phyloP scores from a whole-genome alignment of 108 stramenopile species.

The Licmophora abbreviata region DNA sequence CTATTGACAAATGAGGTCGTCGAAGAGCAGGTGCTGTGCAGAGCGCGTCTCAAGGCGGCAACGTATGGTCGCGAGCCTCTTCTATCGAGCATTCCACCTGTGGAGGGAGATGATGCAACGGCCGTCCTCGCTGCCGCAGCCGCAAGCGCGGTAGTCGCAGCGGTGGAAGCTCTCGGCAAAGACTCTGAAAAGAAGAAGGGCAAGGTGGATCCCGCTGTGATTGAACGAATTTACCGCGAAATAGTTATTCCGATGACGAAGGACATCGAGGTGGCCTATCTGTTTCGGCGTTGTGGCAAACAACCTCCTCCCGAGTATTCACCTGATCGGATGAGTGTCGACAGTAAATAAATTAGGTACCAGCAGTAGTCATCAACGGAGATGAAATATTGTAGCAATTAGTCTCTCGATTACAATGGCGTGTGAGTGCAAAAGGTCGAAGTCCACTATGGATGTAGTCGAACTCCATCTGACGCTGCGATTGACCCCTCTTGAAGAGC shows the following conservation, averaged over 20 bases:
- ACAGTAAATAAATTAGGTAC: too few species aligned
- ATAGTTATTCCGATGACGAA: conserved; percentile 97
- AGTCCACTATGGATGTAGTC: too few species aligned
- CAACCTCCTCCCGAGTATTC: conserved; percentile 68
- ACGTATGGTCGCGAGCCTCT: conserved; percentile 91
- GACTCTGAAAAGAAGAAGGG: conserved; percentile 20
- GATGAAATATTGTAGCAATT: too few species aligned
- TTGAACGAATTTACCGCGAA: conserved; percentile 88
- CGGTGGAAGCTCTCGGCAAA: conserved; percentile 47
- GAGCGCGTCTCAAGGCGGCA: conserved; percentile 87
- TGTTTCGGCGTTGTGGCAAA: conserved; percentile 82
- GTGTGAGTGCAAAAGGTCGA: too few species aligned
- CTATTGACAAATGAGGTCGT: conserved; percentile 93
- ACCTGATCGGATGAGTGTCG: conserved; percentile 63
- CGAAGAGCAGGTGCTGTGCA: conserved; percentile 86
- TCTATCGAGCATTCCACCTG: conserved; percentile 34
- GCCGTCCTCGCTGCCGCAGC: conserved; percentile 68
- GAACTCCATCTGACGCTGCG: too few species aligned
- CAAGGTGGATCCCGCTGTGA: conserved; percentile 89
- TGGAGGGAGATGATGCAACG: conserved; percentile 24
- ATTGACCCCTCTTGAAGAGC: too few species aligned
- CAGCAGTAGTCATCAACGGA: too few species aligned
- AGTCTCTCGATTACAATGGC: too few species aligned
- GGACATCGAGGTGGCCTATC: conserved; percentile 95
- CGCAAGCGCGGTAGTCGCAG: conserved; percentile 67